These are phyloP conservation scores for Exophiala phaeomuriformis DNA, from an alignment of 2,329 filamentous ascomycete genomes.

Conservation along the genomic window DNA sequence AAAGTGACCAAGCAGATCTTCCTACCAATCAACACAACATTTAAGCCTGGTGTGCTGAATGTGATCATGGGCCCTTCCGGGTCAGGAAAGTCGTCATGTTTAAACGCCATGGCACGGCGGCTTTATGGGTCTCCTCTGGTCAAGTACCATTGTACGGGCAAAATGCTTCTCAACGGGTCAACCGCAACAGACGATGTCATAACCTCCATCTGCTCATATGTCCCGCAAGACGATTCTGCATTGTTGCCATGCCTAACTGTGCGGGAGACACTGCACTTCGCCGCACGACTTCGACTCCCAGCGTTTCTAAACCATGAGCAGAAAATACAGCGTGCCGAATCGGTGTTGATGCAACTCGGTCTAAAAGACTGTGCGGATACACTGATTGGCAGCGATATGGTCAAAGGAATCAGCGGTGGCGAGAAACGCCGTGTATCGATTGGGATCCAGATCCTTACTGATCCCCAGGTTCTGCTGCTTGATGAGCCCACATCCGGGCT, in stretches of 20 bases:
- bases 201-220: slow-evolving; percentile 63
- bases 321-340: slow-evolving; percentile 57
- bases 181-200: slow-evolving; percentile 57
- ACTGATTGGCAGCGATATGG: slow-evolving; percentile 71
- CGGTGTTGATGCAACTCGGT: slow-evolving; percentile 64
- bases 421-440: slow-evolving; percentile 77
- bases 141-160: slow-evolving; percentile 55
- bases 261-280: slow-evolving; percentile 70
- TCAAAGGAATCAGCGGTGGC: slow-evolving; percentile 75
- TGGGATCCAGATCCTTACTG: slow-evolving; percentile 72
- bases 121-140: slow-evolving; percentile 56
- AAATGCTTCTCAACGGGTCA: slow-evolving; percentile 63
- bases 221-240: slow-evolving; percentile 78
- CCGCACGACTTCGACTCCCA: slow-evolving; percentile 58
- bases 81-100: slow-evolving; percentile 65
- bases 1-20: slow-evolving; percentile 45
- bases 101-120: slow-evolving; percentile 65
- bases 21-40: slow-evolving; percentile 58
- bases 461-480: slow-evolving; percentile 70
- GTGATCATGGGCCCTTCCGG: slow-evolving; percentile 76
- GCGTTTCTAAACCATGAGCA: slow-evolving; percentile 50
- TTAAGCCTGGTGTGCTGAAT: slow-evolving; percentile 62
- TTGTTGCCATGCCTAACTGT: slow-evolving; percentile 75
- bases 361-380: slow-evolving; percentile 61
- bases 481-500: slow-evolving; percentile 79